phyloP scores from a whole-genome alignment of 805 yeast species.

The Saccharomyces eubayanus region DNA sequence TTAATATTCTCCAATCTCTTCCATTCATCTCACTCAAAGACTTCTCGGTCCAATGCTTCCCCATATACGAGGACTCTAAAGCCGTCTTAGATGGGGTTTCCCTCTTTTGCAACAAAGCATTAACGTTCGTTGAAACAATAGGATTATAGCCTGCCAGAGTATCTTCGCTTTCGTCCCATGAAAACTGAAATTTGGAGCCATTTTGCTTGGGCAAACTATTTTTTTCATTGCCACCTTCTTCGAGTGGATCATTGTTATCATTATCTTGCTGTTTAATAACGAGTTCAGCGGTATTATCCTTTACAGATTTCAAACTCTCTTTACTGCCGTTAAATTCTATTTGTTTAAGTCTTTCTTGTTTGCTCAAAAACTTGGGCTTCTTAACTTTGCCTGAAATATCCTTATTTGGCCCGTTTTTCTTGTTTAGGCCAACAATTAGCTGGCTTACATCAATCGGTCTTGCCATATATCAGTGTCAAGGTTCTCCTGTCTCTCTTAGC shows the following conservation, averaged over 20 bases:
- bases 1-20: slow-evolving; percentile 85
- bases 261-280: slow-evolving; percentile 1
- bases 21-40: slow-evolving; percentile 53
- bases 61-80: slow-evolving; percentile 16
- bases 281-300: not conserved
- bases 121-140: slow-evolving; percentile 23
- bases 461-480: slow-evolving; percentile 10
- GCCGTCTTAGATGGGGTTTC: slow-evolving; percentile 5
- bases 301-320: not conserved
- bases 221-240: not conserved
- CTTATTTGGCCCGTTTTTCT: not conserved
- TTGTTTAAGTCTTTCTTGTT: slow-evolving; percentile 33
- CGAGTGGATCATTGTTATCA: not conserved
- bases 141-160: slow-evolving; percentile 43
- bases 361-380: slow-evolving; percentile 40
- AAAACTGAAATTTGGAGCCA: slow-evolving; percentile 46
- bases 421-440: slow-evolving; percentile 24
- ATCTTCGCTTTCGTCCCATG: slow-evolving; percentile 65
- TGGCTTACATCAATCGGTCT: slow-evolving; percentile 35
- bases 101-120: slow-evolving; percentile 7
- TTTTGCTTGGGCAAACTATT: slow-evolving; percentile 1
- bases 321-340: not conserved
- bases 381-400: slow-evolving; percentile 4
- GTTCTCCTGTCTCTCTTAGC: not conserved
- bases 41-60: slow-evolving; percentile 60